These are phyloP conservation scores for Xylaria multiplex DNA, from an alignment of 2,329 filamentous ascomycete genomes.

Conservation along the genomic window DNA sequence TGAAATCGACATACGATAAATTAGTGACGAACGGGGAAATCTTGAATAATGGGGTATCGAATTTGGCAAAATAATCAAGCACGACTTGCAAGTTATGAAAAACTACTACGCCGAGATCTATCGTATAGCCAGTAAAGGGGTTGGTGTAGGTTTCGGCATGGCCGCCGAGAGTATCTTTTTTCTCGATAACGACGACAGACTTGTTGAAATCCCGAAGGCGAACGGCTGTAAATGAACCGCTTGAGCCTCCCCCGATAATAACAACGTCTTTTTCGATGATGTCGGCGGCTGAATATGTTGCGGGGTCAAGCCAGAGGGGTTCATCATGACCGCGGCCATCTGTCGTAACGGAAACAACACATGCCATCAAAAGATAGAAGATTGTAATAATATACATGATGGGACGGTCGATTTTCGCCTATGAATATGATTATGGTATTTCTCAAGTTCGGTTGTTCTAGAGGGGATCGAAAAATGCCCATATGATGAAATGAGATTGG, in stretches of 20 bases:
- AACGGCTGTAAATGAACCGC: constrained; percentile 51
- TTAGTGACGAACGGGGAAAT: neutral
- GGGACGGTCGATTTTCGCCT: neutral
- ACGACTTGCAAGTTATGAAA: constrained; percentile 8
- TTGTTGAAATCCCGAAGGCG: constrained; percentile 46
- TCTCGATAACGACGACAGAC: constrained; percentile 51
- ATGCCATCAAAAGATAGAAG: neutral
- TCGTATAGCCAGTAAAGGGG: constrained; percentile 13
- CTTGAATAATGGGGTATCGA: neutral
- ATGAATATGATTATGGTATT: no score
- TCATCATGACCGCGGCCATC: neutral
- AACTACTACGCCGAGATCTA: constrained; percentile 17
- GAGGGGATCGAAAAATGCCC: no score
- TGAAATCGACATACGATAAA: neutral
- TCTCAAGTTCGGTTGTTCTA: no score
- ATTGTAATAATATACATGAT: neutral
- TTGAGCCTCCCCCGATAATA: constrained; percentile 51
- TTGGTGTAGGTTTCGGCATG: constrained; percentile 35
- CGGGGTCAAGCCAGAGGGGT: neutral
- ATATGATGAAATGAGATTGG: no score
- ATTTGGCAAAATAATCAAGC: neutral
- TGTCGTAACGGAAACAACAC: neutral
- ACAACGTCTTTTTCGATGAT: constrained; percentile 45
- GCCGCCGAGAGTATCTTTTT: constrained; percentile 44
- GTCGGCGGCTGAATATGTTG: neutral